Evolutionary conservation across 139 green algal species (phyloP).

Genomic region (Auxenochlorella pyrenoidosa): DNA sequence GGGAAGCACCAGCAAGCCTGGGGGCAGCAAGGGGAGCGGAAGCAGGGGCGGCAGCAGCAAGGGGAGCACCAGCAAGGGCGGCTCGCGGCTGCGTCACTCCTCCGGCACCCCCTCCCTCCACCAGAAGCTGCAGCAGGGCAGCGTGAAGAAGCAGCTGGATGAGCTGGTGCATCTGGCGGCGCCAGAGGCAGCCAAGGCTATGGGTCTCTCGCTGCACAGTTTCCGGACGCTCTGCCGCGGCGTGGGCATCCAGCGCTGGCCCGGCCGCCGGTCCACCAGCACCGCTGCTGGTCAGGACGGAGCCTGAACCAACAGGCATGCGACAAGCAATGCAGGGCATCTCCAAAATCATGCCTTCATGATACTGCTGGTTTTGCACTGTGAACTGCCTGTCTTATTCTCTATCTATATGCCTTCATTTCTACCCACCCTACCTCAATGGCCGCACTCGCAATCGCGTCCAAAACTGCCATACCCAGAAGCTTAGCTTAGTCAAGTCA

Average conservation of each 20-base stretch:
- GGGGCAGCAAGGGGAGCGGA: neutral
- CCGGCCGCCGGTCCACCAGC: neutral
- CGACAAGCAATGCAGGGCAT: neutral
- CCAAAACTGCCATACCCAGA: too few species aligned
- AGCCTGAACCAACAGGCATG: neutral
- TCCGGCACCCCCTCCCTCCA: neutral
- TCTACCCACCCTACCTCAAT: neutral
- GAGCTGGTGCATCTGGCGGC: neutral
- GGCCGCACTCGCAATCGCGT: too few species aligned
- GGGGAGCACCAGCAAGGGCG: neutral
- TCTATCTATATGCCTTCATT: neutral
- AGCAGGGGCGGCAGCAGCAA: neutral
- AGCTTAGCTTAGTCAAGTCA: too few species aligned
- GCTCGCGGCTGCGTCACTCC: neutral
- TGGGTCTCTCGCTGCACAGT: neutral
- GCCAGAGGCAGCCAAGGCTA: neutral
- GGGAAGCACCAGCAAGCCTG: neutral
- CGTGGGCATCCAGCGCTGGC: slow-evolving; percentile 19
- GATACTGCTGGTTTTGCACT: neutral
- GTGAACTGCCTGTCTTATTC: neutral
- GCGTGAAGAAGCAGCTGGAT: neutral
- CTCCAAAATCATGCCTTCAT: too few species aligned
- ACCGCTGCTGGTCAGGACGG: neutral
- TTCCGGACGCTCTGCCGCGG: slow-evolving; percentile 11
- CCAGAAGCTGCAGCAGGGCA: neutral